phyloP scores from a whole-genome alignment of 208 protist genomes.

The Wallacemonas sp. region DNA sequence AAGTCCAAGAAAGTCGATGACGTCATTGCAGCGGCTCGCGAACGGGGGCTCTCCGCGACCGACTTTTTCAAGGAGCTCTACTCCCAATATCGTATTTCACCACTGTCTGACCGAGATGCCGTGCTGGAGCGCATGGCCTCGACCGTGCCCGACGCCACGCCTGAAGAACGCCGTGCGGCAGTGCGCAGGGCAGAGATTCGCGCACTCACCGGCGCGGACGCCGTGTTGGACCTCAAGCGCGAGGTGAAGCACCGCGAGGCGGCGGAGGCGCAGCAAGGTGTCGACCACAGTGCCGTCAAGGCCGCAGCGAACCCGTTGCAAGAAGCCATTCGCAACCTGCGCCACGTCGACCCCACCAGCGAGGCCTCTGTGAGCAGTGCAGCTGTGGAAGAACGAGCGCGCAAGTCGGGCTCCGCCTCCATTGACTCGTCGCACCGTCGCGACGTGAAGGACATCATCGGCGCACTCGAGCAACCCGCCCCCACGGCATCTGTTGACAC shows the following conservation, averaged over 20 bases:
- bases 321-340: conserved; percentile 13
- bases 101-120: conserved; percentile 36
- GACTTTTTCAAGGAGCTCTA: conserved; percentile 48
- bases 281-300: not conserved
- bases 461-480: not conserved
- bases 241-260: conserved; percentile 7
- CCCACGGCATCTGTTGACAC: no score
- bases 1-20: conserved; percentile 43
- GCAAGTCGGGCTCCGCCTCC: not conserved
- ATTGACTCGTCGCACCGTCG: not conserved
- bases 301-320: conserved; percentile 7
- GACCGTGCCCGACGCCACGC: conserved; percentile 37
- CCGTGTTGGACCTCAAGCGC: conserved; percentile 32
- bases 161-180: conserved; percentile 35
- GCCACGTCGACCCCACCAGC: conserved; percentile 18
- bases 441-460: conserved; percentile 8
- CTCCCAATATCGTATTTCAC: conserved; percentile 33
- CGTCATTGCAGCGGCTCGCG: conserved; percentile 19
- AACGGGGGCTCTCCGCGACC: conserved; percentile 20
- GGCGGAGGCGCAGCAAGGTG: not conserved
- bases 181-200: conserved; percentile 47
- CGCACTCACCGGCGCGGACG: conserved; percentile 41
- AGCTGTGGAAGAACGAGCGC: not conserved
- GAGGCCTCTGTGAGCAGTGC: not conserved
- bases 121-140: conserved; percentile 26